Conservation (phyloP, 116 monocot species). For the Phalaenopsis hybrid region DNA sequence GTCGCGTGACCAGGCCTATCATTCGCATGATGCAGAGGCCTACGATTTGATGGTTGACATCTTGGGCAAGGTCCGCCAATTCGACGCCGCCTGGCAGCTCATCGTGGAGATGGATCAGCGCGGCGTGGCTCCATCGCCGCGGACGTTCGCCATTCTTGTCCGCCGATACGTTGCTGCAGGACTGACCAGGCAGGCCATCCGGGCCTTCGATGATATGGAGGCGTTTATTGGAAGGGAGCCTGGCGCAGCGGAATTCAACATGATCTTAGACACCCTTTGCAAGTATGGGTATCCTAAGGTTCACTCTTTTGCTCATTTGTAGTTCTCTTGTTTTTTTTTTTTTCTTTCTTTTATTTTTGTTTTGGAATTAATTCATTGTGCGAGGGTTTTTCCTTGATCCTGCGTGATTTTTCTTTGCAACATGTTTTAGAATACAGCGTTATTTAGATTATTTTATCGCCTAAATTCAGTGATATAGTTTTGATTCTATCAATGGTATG, state of each 20-base stretch:
- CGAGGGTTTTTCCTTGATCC: not conserved
- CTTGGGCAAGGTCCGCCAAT: slow-evolving; percentile 64
- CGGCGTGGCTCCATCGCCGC: slow-evolving; percentile 33
- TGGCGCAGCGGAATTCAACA: slow-evolving; percentile 41
- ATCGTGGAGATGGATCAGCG: slow-evolving; percentile 73
- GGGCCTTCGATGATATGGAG: slow-evolving; percentile 91
- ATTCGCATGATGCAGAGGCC: slow-evolving; percentile 32
- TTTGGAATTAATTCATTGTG: no score
- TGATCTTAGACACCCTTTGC: slow-evolving; percentile 87
- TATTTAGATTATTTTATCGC: no score
- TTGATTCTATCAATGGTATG: no score
- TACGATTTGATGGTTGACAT: slow-evolving; percentile 71
- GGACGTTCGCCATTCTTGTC: slow-evolving; percentile 58
- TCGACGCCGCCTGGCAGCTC: slow-evolving; percentile 84
- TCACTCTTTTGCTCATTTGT: not conserved
- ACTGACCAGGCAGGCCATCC: slow-evolving; percentile 62
- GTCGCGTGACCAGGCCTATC: slow-evolving; percentile 43
- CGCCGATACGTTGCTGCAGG: slow-evolving; percentile 72
- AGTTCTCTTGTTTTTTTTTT: not conserved
- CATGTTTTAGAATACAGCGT: not conserved
- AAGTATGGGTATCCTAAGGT: slow-evolving; percentile 92
- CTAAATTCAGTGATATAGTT: no score
- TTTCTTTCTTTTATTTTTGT: not conserved
- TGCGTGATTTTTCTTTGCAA: not conserved
- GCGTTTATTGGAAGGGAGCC: slow-evolving; percentile 70